These are phyloP conservation scores for Coemansia sp. DNA, from an alignment of 192 early-diverging fungal genomes.

Conservation along the genomic window DNA sequence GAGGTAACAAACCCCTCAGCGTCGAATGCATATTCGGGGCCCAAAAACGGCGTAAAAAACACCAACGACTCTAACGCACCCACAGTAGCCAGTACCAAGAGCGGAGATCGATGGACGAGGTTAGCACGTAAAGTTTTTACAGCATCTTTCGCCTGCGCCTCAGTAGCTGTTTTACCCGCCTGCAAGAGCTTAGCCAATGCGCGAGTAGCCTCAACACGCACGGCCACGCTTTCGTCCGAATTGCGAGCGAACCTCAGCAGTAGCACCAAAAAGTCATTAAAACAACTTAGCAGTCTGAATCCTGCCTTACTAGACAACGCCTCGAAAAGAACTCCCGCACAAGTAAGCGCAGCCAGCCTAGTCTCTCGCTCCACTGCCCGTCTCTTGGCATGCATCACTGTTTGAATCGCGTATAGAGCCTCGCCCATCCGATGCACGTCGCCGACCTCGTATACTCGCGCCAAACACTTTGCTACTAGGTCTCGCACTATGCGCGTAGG, in stretches of 20 bases:
- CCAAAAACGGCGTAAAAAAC: conserved; percentile 21
- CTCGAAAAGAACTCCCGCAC: conserved; percentile 79
- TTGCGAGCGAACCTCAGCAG: conserved; percentile 21
- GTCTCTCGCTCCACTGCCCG: conserved; percentile 15
- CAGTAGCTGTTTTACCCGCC: conserved; percentile 73
- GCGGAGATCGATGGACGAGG: conserved; percentile 69
- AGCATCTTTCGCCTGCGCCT: conserved; percentile 73
- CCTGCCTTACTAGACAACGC: conserved; percentile 57
- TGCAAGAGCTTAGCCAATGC: conserved; percentile 67
- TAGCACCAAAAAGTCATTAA: conserved; percentile 45
- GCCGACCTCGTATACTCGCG: conserved; percentile 37
- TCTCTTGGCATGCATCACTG: conserved; percentile 13
- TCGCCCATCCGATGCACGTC: conserved; percentile 46
- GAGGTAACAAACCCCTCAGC: conserved; percentile 22
- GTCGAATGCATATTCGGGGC: conserved; percentile 16
- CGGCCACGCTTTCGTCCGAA: conserved; percentile 43
- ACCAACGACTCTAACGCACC: conserved; percentile 31
- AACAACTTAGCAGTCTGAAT: conserved; percentile 55
- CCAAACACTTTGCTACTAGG: conserved; percentile 33
- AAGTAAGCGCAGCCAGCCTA: conserved; percentile 64
- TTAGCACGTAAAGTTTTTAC: conserved; percentile 66
- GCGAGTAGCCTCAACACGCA: conserved; percentile 72
- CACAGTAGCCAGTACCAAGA: conserved; percentile 37
- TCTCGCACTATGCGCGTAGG: conserved; percentile 38
- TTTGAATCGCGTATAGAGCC: conserved; percentile 35